These are phyloP conservation scores for Tetrahymena elliotti DNA, from an alignment of 73 alveolate genomes.

Conservation along the genomic window DNA sequence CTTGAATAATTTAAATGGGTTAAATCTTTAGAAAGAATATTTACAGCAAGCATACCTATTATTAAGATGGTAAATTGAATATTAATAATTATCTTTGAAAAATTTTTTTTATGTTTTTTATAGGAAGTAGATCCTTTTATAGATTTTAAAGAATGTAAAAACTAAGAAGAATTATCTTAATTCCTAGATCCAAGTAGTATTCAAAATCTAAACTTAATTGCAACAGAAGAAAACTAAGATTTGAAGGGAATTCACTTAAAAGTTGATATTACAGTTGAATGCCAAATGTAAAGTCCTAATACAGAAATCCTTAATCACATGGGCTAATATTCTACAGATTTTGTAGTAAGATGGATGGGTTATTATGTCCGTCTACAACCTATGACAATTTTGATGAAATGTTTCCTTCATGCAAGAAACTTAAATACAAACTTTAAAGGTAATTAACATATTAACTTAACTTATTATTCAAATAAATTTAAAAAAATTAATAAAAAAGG, in stretches of 20 bases:
- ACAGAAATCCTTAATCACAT: neutral
- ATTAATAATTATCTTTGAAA: neutral
- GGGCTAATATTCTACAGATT: constrained; percentile 26
- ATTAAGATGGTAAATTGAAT: neutral
- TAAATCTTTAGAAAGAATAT: neutral
- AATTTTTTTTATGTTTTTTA: neutral
- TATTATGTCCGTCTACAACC: neutral
- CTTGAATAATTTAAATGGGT: constrained; percentile 34
- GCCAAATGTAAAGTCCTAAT: constrained; percentile 19
- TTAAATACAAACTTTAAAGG: neutral
- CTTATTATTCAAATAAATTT: neutral
- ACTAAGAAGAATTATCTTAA: neutral
- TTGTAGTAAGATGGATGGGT: constrained; percentile 12
- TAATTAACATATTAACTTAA: neutral
- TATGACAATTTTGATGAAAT: neutral
- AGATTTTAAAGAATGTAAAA: neutral
- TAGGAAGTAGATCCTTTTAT: neutral
- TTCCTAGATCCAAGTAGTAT: neutral
- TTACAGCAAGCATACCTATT: neutral
- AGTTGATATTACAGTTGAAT: constrained; percentile 27
- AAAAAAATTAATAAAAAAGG: neutral
- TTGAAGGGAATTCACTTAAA: neutral
- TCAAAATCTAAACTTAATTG: neutral
- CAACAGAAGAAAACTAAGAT: neutral
- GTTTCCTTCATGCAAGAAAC: neutral